A percentile compares a stretch with the other conserved stretches of the same genome.
Evolutionary conservation across 176 grass and related monocot species (phyloP).

Genomic region (Tillandsia leiboldiana): DNA sequence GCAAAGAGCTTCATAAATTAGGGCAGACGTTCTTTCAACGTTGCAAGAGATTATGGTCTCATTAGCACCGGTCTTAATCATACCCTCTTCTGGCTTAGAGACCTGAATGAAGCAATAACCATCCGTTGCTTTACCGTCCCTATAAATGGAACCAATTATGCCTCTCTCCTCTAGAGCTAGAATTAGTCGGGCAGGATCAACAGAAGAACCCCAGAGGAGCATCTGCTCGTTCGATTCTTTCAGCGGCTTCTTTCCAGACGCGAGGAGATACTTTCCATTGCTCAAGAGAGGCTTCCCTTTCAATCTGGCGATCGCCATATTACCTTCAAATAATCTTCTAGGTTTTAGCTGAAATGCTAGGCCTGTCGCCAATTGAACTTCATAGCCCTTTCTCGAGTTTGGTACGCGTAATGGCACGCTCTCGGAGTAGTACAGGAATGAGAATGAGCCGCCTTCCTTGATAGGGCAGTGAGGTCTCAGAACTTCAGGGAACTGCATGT

Average conservation of each 20-base stretch:
- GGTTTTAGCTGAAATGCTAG: conserved; percentile 46
- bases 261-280: conserved; percentile 51
- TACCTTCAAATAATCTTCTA: conserved; percentile 32
- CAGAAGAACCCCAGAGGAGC: conserved; percentile 44
- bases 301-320: conserved; percentile 55
- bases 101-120: conserved; percentile 26
- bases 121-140: conserved; percentile 1
- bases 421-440: conserved; percentile 57
- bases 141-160: conserved; percentile 27
- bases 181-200: conserved; percentile 30
- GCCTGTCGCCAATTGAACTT: conserved; percentile 34
- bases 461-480: conserved; percentile 23
- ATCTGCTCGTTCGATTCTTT: conserved; percentile 24
- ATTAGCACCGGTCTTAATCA: conserved; percentile 29
- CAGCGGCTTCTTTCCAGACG: conserved; percentile 13
- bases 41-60: conserved; percentile 40
- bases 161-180: conserved; percentile 43
- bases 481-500: conserved; percentile 56
- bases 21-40: conserved; percentile 21
- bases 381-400: conserved; percentile 33
- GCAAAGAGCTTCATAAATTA: conserved; percentile 43
- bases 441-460: conserved; percentile 29
- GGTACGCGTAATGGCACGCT: conserved; percentile 34
- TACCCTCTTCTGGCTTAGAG: conserved; percentile 37
- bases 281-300: conserved; percentile 49